These are phyloP conservation scores for Penicillium nucicola DNA, from an alignment of 495 filamentous ascomycete species.

Conservation along the genomic window DNA sequence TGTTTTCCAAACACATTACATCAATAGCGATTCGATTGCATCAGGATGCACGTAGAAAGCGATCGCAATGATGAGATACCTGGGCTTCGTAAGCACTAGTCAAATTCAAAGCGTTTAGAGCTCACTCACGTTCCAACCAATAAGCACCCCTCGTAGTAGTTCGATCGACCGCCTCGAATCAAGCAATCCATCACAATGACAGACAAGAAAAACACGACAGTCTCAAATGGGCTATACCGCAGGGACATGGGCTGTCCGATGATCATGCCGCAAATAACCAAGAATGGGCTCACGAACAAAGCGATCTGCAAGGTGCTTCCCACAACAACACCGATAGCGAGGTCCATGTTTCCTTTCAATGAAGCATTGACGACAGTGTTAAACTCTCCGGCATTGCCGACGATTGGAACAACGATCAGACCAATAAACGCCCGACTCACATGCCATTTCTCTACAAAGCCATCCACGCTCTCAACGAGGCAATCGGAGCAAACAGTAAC, in stretches of 20 bases:
- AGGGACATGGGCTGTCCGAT: slow-evolving; percentile 36
- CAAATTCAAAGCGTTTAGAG: no score
- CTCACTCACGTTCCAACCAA: slow-evolving; percentile 21
- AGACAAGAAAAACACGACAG: slow-evolving; percentile 22
- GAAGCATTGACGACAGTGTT: slow-evolving; percentile 19
- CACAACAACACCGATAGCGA: slow-evolving; percentile 23
- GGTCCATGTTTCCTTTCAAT: slow-evolving; percentile 23
- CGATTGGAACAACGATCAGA: slow-evolving; percentile 31
- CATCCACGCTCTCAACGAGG: slow-evolving; percentile 29
- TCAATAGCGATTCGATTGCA: slow-evolving; percentile 5
- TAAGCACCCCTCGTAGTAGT: slow-evolving; percentile 47
- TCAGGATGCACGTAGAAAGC: slow-evolving; percentile 79
- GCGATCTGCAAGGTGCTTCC: slow-evolving; percentile 29
- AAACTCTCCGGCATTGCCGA: slow-evolving; percentile 24
- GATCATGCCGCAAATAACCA: slow-evolving; percentile 40
- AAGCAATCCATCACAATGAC: slow-evolving; percentile 30
- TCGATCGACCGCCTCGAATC: slow-evolving; percentile 63
- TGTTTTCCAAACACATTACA: neutral
- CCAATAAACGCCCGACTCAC: slow-evolving; percentile 28
- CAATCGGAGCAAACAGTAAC: slow-evolving; percentile 29
- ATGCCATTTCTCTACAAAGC: slow-evolving; percentile 15
- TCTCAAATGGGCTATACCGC: slow-evolving; percentile 35
- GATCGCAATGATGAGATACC: slow-evolving; percentile 71
- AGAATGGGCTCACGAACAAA: slow-evolving; percentile 38
- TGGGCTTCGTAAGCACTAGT: slow-evolving; percentile 11